phyloP scores from a whole-genome alignment of 306 rosid species.

The Rosa rugosa region DNA sequence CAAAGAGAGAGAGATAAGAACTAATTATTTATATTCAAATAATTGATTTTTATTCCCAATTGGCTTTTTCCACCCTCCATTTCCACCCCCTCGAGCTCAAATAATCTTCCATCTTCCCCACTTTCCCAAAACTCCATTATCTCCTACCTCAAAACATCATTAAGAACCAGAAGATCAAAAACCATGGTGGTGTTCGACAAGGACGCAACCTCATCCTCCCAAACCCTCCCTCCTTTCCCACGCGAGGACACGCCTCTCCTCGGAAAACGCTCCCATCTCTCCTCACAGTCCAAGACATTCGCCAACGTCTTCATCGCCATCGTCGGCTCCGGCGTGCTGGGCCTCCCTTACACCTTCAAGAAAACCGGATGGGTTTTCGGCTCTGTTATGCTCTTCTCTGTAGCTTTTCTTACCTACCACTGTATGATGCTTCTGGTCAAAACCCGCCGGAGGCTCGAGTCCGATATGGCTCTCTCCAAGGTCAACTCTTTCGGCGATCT shows the following conservation, averaged over 20 bases:
- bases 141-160: background rate
- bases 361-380: constrained; percentile 62
- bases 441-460: constrained; percentile 65
- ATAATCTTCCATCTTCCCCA: background rate
- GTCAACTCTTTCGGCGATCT: constrained; percentile 66
- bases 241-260: constrained; percentile 62
- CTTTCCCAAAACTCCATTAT: background rate
- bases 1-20: too few relatives aligned
- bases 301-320: constrained; percentile 73
- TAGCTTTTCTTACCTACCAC: constrained; percentile 60
- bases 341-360: constrained; percentile 72
- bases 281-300: constrained; percentile 54
- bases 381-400: constrained; percentile 46
- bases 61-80: background rate
- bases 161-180: background rate
- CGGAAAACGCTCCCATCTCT: constrained; percentile 34
- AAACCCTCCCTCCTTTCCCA: constrained; percentile 38
- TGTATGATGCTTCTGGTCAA: constrained; percentile 70
- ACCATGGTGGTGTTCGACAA: constrained; percentile 42
- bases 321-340: constrained; percentile 70
- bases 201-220: constrained; percentile 50
- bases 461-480: constrained; percentile 35
- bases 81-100: too few relatives aligned
- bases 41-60: background rate
- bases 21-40: background rate